phyloP scores from a whole-genome alignment of 495 filamentous ascomycete species.

The Paragyromitra xinjiangensis region DNA sequence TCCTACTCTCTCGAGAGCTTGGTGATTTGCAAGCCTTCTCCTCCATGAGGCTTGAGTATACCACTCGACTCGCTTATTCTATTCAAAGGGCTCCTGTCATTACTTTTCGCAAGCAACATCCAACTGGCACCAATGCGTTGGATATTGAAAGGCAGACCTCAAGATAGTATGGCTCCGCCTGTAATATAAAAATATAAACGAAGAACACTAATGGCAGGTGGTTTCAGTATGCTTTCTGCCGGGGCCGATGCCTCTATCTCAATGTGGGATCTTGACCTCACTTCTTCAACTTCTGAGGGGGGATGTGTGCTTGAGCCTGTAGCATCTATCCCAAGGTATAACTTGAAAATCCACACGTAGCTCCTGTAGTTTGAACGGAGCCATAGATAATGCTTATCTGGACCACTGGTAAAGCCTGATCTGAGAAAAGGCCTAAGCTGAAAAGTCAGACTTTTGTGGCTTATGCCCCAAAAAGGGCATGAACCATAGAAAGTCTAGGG shows the following conservation, averaged over 20 bases:
- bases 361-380: neutral
- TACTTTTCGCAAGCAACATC: constrained; percentile 20
- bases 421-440: neutral
- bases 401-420: neutral
- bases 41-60: constrained; percentile 22
- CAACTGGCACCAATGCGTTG: constrained; percentile 31
- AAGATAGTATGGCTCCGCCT: constrained; percentile 38
- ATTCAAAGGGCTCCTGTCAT: constrained; percentile 21
- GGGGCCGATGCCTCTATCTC: constrained; percentile 80
- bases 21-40: constrained; percentile 23
- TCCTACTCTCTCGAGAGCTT: constrained; percentile 49
- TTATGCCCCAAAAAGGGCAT: constrained; percentile 42
- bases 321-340: constrained; percentile 40
- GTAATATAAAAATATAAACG: neutral
- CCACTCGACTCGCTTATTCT: constrained; percentile 41
- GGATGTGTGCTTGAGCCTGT: constrained; percentile 11
- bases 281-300: neutral
- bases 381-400: neutral
- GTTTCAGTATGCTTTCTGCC: constrained; percentile 76
- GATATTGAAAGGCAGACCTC: constrained; percentile 48
- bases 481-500: constrained; percentile 51
- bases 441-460: neutral
- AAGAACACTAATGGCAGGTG: neutral
- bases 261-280: constrained; percentile 81
- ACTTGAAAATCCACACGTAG: neutral